Conservation (phyloP, 768 basidiomycete genomes). For the Boletus rufocinnamomeus region DNA sequence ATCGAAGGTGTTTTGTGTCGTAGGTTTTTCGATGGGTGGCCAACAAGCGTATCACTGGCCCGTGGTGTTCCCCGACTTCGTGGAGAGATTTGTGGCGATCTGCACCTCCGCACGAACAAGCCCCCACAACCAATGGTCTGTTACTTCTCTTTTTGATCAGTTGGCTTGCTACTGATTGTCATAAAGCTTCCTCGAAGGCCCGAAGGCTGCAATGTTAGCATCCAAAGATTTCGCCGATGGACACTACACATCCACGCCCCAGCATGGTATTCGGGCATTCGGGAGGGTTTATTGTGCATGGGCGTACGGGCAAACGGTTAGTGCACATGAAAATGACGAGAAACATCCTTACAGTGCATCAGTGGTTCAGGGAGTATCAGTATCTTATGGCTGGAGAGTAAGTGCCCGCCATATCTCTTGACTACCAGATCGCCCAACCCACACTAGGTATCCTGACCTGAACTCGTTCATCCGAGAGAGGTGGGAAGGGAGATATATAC, state of each 20-base stretch:
- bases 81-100: slow-evolving; percentile 47
- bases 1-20: slow-evolving; percentile 22
- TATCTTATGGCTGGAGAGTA: slow-evolving; percentile 47
- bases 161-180: background rate
- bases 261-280: slow-evolving; percentile 56
- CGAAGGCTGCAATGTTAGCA: slow-evolving; percentile 52
- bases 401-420: slow-evolving; percentile 12
- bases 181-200: slow-evolving; percentile 60
- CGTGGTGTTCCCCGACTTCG: slow-evolving; percentile 56
- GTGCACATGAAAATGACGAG: slow-evolving; percentile 13
- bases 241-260: slow-evolving; percentile 50
- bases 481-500: slow-evolving; percentile 50
- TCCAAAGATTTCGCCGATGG: slow-evolving; percentile 58
- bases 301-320: slow-evolving; percentile 59
- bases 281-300: slow-evolving; percentile 60
- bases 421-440: background rate
- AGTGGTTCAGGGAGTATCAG: slow-evolving; percentile 58
- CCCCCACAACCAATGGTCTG: slow-evolving; percentile 55
- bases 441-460: slow-evolving; percentile 46
- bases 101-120: slow-evolving; percentile 60
- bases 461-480: slow-evolving; percentile 50
- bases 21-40: slow-evolving; percentile 64
- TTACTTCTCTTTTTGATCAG: background rate
- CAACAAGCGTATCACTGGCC: slow-evolving; percentile 63
- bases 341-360: slow-evolving; percentile 3